Base-by-base conservation (phyloP, 352 stramenopile species). In the Globisporangium okanoganense region DNA sequence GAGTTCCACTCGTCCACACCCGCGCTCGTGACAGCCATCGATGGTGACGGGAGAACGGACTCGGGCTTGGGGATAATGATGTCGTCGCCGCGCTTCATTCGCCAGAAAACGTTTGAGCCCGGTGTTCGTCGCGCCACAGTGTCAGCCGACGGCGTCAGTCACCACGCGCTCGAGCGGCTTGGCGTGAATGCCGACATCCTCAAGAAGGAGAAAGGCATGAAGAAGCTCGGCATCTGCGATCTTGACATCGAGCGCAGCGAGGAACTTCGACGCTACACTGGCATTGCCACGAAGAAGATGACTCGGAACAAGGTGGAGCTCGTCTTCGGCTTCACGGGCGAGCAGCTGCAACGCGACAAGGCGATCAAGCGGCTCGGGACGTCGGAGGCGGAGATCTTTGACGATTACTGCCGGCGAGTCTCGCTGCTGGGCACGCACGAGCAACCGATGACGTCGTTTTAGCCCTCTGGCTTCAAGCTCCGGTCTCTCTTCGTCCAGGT, bases 121-220 rank as follows among this genome's bases (percentile, higher is more conserved):
- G 54, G 56, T 5, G 27, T 10, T 20, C 65, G 72, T 24, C 73
- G 74, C 27, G 57, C 71, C 50, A 73, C 61, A 0, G 70, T 67
- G 47, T 67, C 66, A 10, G 56, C 58, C 12, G 54, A 75, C 38
- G 61, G 70, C 8, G 50, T 87, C 55, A 85, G 75, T 58, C 73
- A 53, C 20, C 75, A 85, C 52, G 74, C 76, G 2, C 65, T 88
- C 6, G 73, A 82, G 54, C 74, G 75, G 38, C 75, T 88, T 35
- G 80, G 80, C 31, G 78, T 90, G n/a, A 81, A 80, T 45, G 9
- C 63, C 0, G 79, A 87, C 29, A 83, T 85, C 8, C 61, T 89
- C 62, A 82, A 80, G 58, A 82, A 87, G 33, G 80, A 90, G 56
- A 90, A 88, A 29, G 76, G 76, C 24, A 88, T 90, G 80, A 85